A percentile compares a stretch with the other conserved stretches of the same genome.
phyloP scores from a whole-genome alignment of 1,139 yeast species.

The Arxiozyma telluris region DNA sequence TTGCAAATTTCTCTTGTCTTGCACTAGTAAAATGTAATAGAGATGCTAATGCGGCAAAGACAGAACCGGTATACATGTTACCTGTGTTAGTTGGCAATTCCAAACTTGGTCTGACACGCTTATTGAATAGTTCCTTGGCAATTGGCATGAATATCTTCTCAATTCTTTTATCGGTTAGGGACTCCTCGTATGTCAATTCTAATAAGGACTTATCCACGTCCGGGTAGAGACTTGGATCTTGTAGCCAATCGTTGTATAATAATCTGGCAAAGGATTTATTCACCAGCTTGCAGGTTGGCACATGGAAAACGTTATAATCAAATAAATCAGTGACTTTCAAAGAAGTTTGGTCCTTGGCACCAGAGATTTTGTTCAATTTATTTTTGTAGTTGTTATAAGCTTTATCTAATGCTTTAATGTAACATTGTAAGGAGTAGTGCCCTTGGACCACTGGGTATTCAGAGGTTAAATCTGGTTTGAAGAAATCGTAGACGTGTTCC shows the following conservation, averaged over 20 bases:
- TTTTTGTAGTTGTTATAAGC: slow-evolving; percentile 77
- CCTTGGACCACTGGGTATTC: slow-evolving; percentile 99
- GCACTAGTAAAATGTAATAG: slow-evolving; percentile 66
- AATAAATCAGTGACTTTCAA: slow-evolving; percentile 55
- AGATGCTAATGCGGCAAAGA: slow-evolving; percentile 82
- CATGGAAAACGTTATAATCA: slow-evolving; percentile 95
- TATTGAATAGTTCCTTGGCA: slow-evolving; percentile 61
- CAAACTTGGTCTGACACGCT: slow-evolving; percentile 73
- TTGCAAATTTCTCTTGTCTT: slow-evolving; percentile 33
- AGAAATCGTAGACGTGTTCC: slow-evolving; percentile 96
- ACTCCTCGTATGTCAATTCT: slow-evolving; percentile 60
- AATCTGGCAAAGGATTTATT: slow-evolving; percentile 89
- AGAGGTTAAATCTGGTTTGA: slow-evolving; percentile 92
- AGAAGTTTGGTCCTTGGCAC: slow-evolving; percentile 41
- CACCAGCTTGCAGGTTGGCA: slow-evolving; percentile 95
- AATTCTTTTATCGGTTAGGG: slow-evolving; percentile 68
- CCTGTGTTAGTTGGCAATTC: slow-evolving; percentile 94
- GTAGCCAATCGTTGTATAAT: slow-evolving; percentile 75
- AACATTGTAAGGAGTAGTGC: slow-evolving; percentile 88
- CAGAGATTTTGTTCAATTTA: slow-evolving; percentile 38
- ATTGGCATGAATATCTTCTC: slow-evolving; percentile 80
- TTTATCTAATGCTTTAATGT: slow-evolving; percentile 84
- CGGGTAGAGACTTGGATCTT: slow-evolving; percentile 53
- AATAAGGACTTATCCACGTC: slow-evolving; percentile 52
- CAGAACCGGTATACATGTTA: slow-evolving; percentile 95